Percentiles rank a stretch among this genome's conserved stretches.
phyloP scores from a whole-genome alignment of 23 red algal genomes.

The Cyanidiococcus yangmingshanensis region DNA sequence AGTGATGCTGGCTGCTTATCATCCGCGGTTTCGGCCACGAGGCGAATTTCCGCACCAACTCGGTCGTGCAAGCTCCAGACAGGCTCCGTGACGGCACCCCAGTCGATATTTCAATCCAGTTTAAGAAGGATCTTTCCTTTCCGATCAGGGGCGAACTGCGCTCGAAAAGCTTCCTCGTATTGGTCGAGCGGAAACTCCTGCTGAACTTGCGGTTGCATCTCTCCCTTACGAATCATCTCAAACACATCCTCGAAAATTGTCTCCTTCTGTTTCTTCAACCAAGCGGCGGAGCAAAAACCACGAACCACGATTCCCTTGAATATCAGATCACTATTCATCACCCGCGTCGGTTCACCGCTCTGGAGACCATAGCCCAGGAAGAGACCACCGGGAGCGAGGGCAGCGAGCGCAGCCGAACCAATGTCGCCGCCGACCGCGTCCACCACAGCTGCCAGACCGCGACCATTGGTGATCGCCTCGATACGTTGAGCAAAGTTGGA shows the following conservation, averaged over 20 bases:
- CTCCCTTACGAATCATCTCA: conserved; percentile 14
- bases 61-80: too few species aligned
- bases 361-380: conserved; percentile 28
- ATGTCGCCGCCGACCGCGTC: conserved; percentile 27
- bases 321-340: conserved; percentile 24
- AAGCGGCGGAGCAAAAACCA: conserved; percentile 24
- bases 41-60: too few species aligned
- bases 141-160: conserved; percentile 20
- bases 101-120: background rate
- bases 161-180: conserved; percentile 30
- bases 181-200: conserved; percentile 9
- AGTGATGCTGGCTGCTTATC: too few species aligned
- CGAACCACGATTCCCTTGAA: conserved; percentile 26
- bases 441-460: conserved; percentile 15
- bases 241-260: conserved; percentile 25
- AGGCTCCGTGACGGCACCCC: too few species aligned
- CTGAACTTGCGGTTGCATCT: conserved; percentile 18
- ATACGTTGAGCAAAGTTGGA: background rate
- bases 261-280: conserved; percentile 14
- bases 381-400: conserved; percentile 16
- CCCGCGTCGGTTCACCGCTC: conserved; percentile 24
- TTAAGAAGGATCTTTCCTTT: conserved; percentile 28
- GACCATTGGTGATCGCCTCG: conserved; percentile 1
- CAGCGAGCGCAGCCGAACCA: background rate
- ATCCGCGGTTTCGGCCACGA: too few species aligned